Evolutionary conservation across 306 rosid species (phyloP), one percentile per base, ranked within the genome.

Genomic region (Mimosa pudica): DNA sequence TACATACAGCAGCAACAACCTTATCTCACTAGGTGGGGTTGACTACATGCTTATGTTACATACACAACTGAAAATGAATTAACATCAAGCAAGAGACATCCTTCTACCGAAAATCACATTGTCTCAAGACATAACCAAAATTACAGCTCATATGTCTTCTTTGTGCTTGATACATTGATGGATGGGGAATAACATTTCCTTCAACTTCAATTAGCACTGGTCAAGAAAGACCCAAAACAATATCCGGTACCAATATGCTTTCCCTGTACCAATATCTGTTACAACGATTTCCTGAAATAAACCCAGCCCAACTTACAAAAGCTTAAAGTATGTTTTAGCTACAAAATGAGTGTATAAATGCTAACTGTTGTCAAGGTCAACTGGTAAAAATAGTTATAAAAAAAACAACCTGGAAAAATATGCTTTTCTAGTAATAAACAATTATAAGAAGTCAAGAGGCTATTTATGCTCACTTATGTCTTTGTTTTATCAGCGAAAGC

Each of bases 81-180:
- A 78, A 51, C 71, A 61, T 57, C 45, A 24, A 71, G 9, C 18
- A 35, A 73, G 30, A 17, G 49, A 78, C 41, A 78, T 85, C 85
- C 70, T 65, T 82, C 65, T 33, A 57, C 77, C 66, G 38, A 71
- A 72, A 62, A 71, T 67, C 67, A 61, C 38, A 5, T 58, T 60
- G 51, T 38, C 3, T 16, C 14, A 66, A 41, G 71, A 66, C 17
- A 30, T 8, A 41, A 64, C 70, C 38, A 14, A 66, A 66, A 66
- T 6, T 1, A 41, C 38, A 38, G 49, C 13, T 38, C 46, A 65
- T 14, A 35, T 65, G 20, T 66, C 48, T 16, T 66, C 32, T 66
- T 66, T 66, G 49, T 66, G 30, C 49, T 66, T 1, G 10, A 66
- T 4, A 24, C 30, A 66, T 38, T 41, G 70, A 12, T 33, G 49